Evolutionary conservation across 2,329 filamentous ascomycete species (phyloP).

Genomic region (Didymella pinodella): DNA sequence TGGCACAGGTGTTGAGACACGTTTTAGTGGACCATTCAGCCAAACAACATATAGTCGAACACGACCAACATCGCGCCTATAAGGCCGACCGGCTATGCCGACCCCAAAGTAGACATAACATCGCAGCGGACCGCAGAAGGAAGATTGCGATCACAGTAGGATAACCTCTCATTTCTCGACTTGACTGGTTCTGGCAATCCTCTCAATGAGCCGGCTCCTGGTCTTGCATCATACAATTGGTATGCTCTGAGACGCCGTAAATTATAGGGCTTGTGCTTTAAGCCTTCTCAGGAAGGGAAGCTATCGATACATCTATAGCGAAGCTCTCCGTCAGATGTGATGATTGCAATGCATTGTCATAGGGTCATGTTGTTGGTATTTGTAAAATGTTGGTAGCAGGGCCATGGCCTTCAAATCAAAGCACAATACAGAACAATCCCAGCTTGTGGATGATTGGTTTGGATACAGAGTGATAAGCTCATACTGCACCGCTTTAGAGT

Average conservation of each 20-base stretch:
- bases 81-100: constrained; percentile 14
- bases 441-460: neutral
- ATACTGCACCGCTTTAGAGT: neutral
- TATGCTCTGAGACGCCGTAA: neutral
- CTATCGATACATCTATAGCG: neutral
- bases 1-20: neutral
- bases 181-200: constrained; percentile 23
- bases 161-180: constrained; percentile 15
- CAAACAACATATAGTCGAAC: constrained; percentile 5
- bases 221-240: constrained; percentile 20
- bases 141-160: neutral
- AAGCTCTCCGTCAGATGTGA: neutral
- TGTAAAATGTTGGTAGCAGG: neutral
- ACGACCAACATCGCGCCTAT: constrained; percentile 18
- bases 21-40: neutral
- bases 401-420: neutral
- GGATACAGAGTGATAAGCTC: neutral
- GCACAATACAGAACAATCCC: neutral
- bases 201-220: constrained; percentile 12
- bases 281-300: neutral
- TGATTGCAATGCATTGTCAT: neutral
- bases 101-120: neutral
- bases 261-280: neutral
- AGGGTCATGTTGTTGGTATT: neutral
- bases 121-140: neutral